Evolutionary conservation across 1,139 yeast genomes (phyloP), one percentile per base, ranked within the genome.

Genomic region (Blastobotrys capitulatus): DNA sequence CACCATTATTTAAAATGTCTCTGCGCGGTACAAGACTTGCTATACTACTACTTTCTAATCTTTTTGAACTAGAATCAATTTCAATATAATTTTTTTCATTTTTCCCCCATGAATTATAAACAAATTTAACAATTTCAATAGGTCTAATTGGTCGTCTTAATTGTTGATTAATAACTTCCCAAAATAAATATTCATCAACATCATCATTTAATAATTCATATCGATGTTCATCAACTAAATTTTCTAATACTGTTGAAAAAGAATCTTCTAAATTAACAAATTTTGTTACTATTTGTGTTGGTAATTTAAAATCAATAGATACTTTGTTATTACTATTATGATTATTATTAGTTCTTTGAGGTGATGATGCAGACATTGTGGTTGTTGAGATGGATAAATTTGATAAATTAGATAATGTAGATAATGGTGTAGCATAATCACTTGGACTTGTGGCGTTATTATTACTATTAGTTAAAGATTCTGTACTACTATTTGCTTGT

Each of bases 1-100:
- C 51, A 51, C 20, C 52, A 13, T 40, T 43, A 34, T 57, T 59
- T 37, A 64, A 48, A 49, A 66, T 55, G 51, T 65, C 69, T 5
- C 69, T 57, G 2, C 69, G 60, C 3, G 69, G 68, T 26, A 59
- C 60, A 20, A 66, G 54, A 25, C 60, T 61, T 18, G 69, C 69
- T 16, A 64, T 53, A 20, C 67, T 62, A 19, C 49, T 51, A 26
- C 52, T 53, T 43, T 64, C 66, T 36, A 62, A 49, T 25, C 61
- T 56, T 43, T 54, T 46, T 15, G 57, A 50, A 22, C 63, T 56
- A 12, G 61, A 49, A 13, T 60, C 59, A 13, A 62, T 57, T 45
- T 56, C 54, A 15, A 65, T 49, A 47, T 52, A 60, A 50, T 47
- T 52, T 25, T 18, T 18, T 15, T 47, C 31, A 18, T 37, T 43